Percentiles rank a stretch among this genome's conserved stretches.
phyloP scores from a whole-genome alignment of 2,329 filamentous ascomycete species.

The Dothiorella sarmentorum region DNA sequence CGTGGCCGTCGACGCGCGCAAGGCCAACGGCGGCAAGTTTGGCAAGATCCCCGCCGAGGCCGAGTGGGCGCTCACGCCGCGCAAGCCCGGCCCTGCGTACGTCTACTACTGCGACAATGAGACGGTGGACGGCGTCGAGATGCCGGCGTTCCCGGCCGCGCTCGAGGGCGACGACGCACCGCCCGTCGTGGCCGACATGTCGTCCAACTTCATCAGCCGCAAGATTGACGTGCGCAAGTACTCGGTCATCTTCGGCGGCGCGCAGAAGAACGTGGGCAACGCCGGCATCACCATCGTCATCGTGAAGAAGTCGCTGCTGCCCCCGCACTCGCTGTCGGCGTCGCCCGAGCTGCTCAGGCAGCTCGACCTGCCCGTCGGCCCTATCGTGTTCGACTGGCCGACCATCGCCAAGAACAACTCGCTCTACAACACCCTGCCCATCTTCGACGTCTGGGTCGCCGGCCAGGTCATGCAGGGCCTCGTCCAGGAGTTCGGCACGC shows the following conservation, averaged over 20 bases:
- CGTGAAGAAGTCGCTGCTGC: constrained; percentile 75
- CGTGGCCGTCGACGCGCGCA: constrained; percentile 64
- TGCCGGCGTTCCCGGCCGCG: constrained; percentile 65
- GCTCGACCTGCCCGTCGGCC: constrained; percentile 72
- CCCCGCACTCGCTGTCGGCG: constrained; percentile 53
- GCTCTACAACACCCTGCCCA: constrained; percentile 91
- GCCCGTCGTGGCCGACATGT: constrained; percentile 89
- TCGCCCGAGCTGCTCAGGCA: constrained; percentile 66
- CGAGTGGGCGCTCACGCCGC: constrained; percentile 68
- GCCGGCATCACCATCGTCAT: constrained; percentile 85
- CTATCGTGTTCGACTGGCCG: constrained; percentile 77
- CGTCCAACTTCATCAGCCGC: constrained; percentile 85
- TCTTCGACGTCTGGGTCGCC: constrained; percentile 89
- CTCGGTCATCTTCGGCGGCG: constrained; percentile 81
- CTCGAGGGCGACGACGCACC: constrained; percentile 62
- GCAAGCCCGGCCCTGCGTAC: constrained; percentile 60
- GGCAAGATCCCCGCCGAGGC: constrained; percentile 75
- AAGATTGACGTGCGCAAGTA: constrained; percentile 75
- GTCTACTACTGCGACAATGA: constrained; percentile 94
- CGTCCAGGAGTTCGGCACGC: constrained; percentile 59
- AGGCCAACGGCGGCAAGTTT: constrained; percentile 73
- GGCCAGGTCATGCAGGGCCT: constrained; percentile 83
- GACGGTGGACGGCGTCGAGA: constrained; percentile 91
- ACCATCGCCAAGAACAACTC: constrained; percentile 89
- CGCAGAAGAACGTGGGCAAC: constrained; percentile 89